These are phyloP conservation scores for Heimioporus punctisporus DNA, from an alignment of 1,284 basidiomycete genomes.

Conservation along the genomic window DNA sequence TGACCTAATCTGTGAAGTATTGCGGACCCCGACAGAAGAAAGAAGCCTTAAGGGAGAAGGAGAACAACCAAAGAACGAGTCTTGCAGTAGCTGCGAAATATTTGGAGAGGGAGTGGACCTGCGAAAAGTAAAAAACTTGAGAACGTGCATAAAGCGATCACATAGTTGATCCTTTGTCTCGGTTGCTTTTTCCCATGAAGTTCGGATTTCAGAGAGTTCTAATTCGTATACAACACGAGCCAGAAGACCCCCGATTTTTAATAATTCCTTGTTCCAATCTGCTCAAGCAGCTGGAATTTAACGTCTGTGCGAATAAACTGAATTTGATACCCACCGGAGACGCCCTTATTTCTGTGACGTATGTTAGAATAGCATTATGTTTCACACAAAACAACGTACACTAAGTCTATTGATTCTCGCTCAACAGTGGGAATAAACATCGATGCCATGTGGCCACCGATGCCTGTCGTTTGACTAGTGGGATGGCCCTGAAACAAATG, in stretches of 20 bases:
- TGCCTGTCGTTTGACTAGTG: slow-evolving; percentile 90
- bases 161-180: slow-evolving; percentile 40
- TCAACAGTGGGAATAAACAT: slow-evolving; percentile 97
- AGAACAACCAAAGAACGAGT: slow-evolving; percentile 77
- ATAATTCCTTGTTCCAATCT: slow-evolving; percentile 86
- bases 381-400: slow-evolving; percentile 45
- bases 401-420: slow-evolving; percentile 90
- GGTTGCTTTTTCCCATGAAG: slow-evolving; percentile 48
- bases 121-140: slow-evolving; percentile 88
- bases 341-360: slow-evolving; percentile 57
- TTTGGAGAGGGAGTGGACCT: slow-evolving; percentile 83
- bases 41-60: slow-evolving; percentile 66
- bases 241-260: slow-evolving; percentile 83
- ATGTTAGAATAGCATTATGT: background rate
- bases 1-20: slow-evolving; percentile 72
- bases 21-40: slow-evolving; percentile 76
- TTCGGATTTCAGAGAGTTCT: slow-evolving; percentile 66
- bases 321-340: slow-evolving; percentile 49
- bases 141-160: slow-evolving; percentile 73
- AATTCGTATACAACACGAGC: slow-evolving; percentile 85
- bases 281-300: background rate
- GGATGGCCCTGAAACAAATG: slow-evolving; percentile 58
- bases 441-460: slow-evolving; percentile 89
- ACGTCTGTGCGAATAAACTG: background rate
- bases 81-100: slow-evolving; percentile 74